Evolutionary conservation across 352 stramenopile genomes (phyloP).

Genomic region (Phytophthora pluvialis): DNA sequence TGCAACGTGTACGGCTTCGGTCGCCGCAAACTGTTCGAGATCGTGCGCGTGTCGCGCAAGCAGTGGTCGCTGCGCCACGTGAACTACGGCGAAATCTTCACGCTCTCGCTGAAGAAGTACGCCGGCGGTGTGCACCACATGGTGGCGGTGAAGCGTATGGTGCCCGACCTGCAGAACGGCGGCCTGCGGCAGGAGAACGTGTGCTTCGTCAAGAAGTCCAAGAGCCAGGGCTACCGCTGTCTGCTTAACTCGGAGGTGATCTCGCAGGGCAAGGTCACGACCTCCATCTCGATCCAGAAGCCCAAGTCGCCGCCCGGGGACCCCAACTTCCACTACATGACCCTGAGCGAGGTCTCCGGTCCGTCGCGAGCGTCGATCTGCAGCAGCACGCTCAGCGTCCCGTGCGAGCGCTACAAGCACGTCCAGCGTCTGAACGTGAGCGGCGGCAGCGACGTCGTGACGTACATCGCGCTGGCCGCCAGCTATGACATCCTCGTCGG

Average conservation of each 20-base stretch:
- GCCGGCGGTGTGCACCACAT: constrained; percentile 75
- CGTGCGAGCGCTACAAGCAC: constrained; percentile 70
- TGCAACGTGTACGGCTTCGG: constrained; percentile 83
- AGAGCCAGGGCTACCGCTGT: constrained; percentile 69
- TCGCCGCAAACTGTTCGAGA: constrained; percentile 77
- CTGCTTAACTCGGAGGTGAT: constrained; percentile 86
- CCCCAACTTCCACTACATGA: constrained; percentile 75
- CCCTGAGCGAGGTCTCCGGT: constrained; percentile 78
- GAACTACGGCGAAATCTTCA: constrained; percentile 68
- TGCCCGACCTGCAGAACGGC: constrained; percentile 60
- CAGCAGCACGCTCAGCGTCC: constrained; percentile 79
- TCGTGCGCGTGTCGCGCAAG: constrained; percentile 74
- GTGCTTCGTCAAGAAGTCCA: constrained; percentile 84
- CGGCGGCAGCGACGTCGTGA: constrained; percentile 76
- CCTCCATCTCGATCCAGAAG: constrained; percentile 71
- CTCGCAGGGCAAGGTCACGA: constrained; percentile 80
- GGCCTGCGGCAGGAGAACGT: constrained; percentile 74
- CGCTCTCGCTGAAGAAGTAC: constrained; percentile 73
- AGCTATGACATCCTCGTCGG: constrained; percentile 85
- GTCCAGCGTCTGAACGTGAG: constrained; percentile 77
- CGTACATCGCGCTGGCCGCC: constrained; percentile 69
- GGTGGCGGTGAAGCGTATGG: constrained; percentile 72
- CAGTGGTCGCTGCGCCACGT: constrained; percentile 73
- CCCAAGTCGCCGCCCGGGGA: constrained; percentile 55
- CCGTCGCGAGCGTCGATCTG: constrained; percentile 61